Evolutionary conservation across 2,329 filamentous ascomycete genomes (phyloP), one percentile per base, ranked within the genome.

Genomic region (Lasiodiplodia sp.): DNA sequence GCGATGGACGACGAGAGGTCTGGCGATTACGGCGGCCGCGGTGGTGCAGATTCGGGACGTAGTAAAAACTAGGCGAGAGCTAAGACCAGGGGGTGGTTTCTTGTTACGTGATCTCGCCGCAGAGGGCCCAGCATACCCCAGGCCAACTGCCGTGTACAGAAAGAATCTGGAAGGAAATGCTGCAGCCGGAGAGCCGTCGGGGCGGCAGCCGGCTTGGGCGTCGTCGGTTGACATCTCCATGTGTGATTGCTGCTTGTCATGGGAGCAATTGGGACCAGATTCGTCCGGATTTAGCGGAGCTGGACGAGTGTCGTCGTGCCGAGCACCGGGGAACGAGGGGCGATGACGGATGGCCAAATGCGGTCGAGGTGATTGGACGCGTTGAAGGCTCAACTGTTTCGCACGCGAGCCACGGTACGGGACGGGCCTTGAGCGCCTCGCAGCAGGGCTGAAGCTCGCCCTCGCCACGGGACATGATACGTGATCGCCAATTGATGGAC

Each of bases 21-120:
- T 63, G 58, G 47, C 60, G 44, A 64, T 34, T 25, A 16, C 18
- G 60, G 40, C 40, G 60, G 60, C 47, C 23, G 55, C 23, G 57
- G 12, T 47, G 57, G 37, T 21, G n/a, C 12, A 52, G 40, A 8
- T 57, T 31, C 12, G 44, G 47, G 44, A 47, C 25, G 28, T 16
- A 18, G 31, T 12, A 49, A 67, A 67, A 67, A 52, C 58, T 56
- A 57, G 53, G 55, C 52, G 63, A 52, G 37, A 58, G 65, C 65
- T 58, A 44, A 56, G 53, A 21, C 65, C 65, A 52, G n/a, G 65
- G 6, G 65, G 65, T 67, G 65, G 65, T 67, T 67, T 67, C 53
- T 21, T 58, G 65, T 67, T 58, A 67, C 65, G 65, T 67, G 58
- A 52, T 67, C n/a, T n/a, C 25, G 25, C 65, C 65, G 65, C 52